Base-by-base conservation (phyloP, 352 stramenopile species). In the Pythium guiyangense region DNA sequence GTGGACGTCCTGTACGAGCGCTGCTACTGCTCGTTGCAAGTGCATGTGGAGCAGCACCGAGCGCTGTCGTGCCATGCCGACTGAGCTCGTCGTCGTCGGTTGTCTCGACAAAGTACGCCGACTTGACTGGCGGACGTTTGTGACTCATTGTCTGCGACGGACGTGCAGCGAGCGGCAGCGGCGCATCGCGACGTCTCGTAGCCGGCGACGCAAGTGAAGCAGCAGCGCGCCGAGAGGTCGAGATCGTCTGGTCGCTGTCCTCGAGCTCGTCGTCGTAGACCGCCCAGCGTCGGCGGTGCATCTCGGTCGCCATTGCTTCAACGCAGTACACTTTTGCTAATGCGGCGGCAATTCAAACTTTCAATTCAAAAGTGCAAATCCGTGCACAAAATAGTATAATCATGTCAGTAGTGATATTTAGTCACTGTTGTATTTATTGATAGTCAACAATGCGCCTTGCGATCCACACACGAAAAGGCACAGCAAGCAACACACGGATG, bases 191-290 rank as follows among this genome's bases (percentile, higher is more conserved):
- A 14, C 12, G 34, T 35, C 8, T 11, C 22, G 48, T 34, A 14
- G 48, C 17, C 17, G 26, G 11, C 2, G 26, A 3, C 46, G 47
- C 6, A 12, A 29, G 18, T 25, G 59, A 44, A 31, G 59, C 34
- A 12, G 58, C 27, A 20, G 60, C 47, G 18, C 66, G 56, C 10
- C 58, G 53, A 8, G 46, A 47, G 15, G 51, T 51, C 2, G 64
- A 71, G 55, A 90, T 69, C 22, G 79, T 88, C 73, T 86, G 80
- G 65, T 91, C 74, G 64, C 78, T 89, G 69, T 85, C 69, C 49
- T 82, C 67, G 6, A 83, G 67, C 66, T 75, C 74, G 37, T 70
- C 67, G 56, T 89, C 78, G 52, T 83, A 88, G 31, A 62, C 67
- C 35, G 66, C 63, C 49, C 86, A 90, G 50, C 64, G 66, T 25